These are phyloP conservation scores for Plasmodium sp. DNA, from an alignment of 169 alveolate genomes.

Conservation along the genomic window DNA sequence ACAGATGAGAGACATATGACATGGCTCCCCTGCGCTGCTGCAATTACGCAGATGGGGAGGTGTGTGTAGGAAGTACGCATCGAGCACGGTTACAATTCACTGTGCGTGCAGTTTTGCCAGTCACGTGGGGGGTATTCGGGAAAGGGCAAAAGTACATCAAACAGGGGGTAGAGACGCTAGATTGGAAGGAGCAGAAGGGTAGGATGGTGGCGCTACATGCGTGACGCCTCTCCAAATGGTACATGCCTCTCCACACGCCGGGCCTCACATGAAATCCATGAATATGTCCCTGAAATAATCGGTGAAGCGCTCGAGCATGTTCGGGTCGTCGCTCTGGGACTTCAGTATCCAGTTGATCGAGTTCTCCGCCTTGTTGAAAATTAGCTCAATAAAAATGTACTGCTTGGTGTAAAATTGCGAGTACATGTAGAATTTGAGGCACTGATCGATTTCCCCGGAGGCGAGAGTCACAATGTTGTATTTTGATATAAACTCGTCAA, in stretches of 20 bases:
- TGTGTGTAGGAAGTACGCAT: not conserved
- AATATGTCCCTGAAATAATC: conserved; percentile 71
- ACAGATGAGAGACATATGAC: not conserved
- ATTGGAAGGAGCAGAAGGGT: not conserved
- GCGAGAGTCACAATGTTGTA: conserved; percentile 64
- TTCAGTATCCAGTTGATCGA: conserved; percentile 72
- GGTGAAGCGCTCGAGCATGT: conserved; percentile 43
- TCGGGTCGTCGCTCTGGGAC: conserved; percentile 21
- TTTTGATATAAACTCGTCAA: conserved; percentile 66
- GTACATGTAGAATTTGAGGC: conserved; percentile 68
- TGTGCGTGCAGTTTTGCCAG: not conserved
- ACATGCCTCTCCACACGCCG: not conserved
- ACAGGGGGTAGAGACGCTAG: not conserved
- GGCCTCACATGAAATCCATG: conserved; percentile 40
- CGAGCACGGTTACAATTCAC: not conserved
- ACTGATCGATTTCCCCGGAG: conserved; percentile 72
- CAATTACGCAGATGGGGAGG: not conserved
- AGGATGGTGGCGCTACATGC: not conserved
- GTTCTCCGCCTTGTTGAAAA: conserved; percentile 53
- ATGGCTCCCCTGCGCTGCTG: not conserved
- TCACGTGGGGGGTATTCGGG: not conserved
- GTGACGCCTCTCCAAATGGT: not conserved
- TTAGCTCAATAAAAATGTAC: conserved; percentile 68
- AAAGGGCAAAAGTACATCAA: not conserved
- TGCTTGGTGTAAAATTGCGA: conserved; percentile 71